Evolutionary conservation across 202 grass and related monocot species (phyloP).

Genomic region (Saccharum hybrid): DNA sequence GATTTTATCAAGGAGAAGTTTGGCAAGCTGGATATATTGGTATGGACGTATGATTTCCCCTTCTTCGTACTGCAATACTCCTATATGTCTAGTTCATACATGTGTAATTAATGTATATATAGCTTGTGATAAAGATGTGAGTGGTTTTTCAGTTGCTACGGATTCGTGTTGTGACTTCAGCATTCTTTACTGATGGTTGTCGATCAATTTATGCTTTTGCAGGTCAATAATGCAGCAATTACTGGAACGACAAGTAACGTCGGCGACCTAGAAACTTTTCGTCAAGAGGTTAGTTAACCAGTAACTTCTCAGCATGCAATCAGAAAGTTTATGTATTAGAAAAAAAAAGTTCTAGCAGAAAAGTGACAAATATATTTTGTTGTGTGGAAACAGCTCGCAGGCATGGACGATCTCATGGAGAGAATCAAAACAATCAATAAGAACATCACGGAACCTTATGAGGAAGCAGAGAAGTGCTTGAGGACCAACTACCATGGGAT

Average conservation of each 20-base stretch:
- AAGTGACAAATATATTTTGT: not conserved
- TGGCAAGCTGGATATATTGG: slow-evolving; percentile 38
- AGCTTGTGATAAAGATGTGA: not conserved
- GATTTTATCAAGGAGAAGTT: slow-evolving; percentile 33
- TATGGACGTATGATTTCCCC: slow-evolving; percentile 9
- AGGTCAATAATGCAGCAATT: slow-evolving; percentile 35
- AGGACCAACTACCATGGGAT: slow-evolving; percentile 49
- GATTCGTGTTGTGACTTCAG: not conserved
- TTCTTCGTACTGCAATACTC: not conserved
- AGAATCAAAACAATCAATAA: not conserved
- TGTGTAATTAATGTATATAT: too few species aligned
- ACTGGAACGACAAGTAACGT: not conserved
- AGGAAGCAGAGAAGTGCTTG: slow-evolving; percentile 50
- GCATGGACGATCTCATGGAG: not conserved
- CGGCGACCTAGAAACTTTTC: not conserved
- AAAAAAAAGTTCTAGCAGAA: not conserved
- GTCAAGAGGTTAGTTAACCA: not conserved
- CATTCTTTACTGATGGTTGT: not conserved
- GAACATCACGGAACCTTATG: slow-evolving; percentile 31
- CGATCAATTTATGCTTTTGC: not conserved
- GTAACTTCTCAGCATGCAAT: too few species aligned
- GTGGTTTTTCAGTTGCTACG: not conserved
- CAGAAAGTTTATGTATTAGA: too few species aligned
- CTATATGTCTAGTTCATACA: too few species aligned
- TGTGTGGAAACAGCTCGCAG: not conserved